Evolutionary conservation across 1,284 basidiomycete species (phyloP).

Genomic region (Malassezia slooffiae): DNA sequence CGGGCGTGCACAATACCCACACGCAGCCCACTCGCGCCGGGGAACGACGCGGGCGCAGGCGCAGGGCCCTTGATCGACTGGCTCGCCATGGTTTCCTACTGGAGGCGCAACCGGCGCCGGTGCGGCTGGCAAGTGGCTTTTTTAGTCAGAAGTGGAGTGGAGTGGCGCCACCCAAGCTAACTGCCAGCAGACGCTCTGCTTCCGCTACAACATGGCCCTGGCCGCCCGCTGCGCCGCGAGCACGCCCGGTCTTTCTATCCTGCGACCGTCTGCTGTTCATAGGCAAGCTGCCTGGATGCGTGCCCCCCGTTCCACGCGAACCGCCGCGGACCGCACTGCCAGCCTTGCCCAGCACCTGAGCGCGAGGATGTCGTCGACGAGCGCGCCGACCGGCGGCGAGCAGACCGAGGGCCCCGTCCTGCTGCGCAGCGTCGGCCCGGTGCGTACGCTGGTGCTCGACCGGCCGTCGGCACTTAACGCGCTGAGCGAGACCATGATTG

Average conservation of each 20-base stretch:
- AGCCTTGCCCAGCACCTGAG: constrained; percentile 1
- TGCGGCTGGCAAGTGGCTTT: too few species aligned
- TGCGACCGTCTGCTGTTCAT: too few species aligned
- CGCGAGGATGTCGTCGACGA: background rate
- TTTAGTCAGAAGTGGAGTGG: too few species aligned
- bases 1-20: constrained; percentile 45
- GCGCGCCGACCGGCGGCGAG: background rate
- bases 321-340: background rate
- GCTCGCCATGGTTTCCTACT: background rate
- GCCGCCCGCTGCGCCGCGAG: too few species aligned
- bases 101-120: background rate
- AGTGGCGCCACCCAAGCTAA: too few species aligned
- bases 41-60: constrained; percentile 37
- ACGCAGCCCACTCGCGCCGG: constrained; percentile 29
- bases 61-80: constrained; percentile 38
- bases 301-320: too few species aligned
- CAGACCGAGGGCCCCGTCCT: constrained; percentile 22
- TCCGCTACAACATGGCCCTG: too few species aligned
- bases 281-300: too few species aligned
- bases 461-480: constrained; percentile 75
- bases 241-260: too few species aligned
- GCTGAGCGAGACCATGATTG: constrained; percentile 71
- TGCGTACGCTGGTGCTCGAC: constrained; percentile 66
- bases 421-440: constrained; percentile 22
- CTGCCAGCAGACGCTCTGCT: too few species aligned